phyloP scores from a whole-genome alignment of 225 moss, liverwort and hornwort genomes.

The Polytrichum commune region DNA sequence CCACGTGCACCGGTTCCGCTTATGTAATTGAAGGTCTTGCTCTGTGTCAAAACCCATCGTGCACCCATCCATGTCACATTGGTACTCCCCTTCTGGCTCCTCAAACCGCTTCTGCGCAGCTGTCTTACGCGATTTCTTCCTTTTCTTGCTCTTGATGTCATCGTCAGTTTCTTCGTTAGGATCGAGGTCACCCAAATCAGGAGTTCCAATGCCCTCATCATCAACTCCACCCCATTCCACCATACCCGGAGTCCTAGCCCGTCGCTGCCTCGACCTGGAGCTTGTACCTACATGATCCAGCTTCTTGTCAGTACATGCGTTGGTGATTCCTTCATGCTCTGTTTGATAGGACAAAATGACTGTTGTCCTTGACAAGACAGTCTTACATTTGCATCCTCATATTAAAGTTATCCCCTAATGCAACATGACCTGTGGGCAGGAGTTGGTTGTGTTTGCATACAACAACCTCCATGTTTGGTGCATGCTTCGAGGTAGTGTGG shows the following conservation, averaged over 20 bases:
- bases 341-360: no score
- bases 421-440: no score
- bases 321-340: no score
- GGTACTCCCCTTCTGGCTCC: slow-evolving; percentile 38
- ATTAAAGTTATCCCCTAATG: no score
- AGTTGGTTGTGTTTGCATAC: no score
- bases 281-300: slow-evolving; percentile 20
- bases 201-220: not conserved
- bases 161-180: not conserved
- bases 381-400: no score
- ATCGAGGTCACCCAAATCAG: not conserved
- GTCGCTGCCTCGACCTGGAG: slow-evolving; percentile 13
- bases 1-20: slow-evolving; percentile 52
- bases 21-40: slow-evolving; percentile 47
- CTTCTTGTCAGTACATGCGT: not conserved
- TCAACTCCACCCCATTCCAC: slow-evolving; percentile 1
- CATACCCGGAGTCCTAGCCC: not conserved
- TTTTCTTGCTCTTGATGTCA: not conserved
- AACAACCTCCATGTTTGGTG: no score
- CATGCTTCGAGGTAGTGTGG: no score
- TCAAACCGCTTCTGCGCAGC: not conserved
- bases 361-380: no score
- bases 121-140: slow-evolving; percentile 5
- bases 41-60: slow-evolving; percentile 54
- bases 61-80: slow-evolving; percentile 56